Base-by-base conservation (phyloP, 2,329 filamentous ascomycete species). In the Aurifilum marmelostoma region DNA sequence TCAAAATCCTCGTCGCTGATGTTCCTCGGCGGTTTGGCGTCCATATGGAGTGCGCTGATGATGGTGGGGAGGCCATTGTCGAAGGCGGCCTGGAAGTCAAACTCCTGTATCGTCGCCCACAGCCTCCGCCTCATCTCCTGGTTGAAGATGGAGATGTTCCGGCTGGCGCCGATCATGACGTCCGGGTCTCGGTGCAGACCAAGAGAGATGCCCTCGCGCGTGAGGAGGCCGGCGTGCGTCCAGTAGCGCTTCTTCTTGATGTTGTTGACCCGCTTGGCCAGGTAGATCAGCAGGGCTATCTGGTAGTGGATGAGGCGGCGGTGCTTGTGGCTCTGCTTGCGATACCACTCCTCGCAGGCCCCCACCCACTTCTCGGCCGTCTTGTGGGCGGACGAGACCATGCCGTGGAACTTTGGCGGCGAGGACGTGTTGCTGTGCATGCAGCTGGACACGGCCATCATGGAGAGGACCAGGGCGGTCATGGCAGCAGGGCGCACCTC, bases 211-310 rank as follows among this genome's bases (percentile, higher is more conserved):
- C 84, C 86, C 65, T 89, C 85, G 62, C 87, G 85, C 18, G 88
- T 83, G 67, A 89, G 79, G 6, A 83, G 80, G 0, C 87, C 86
- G 0, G 87, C 81, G 52, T 83, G 81, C 21, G 85, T 87, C 87
- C 87, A 89, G 76, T 87, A 89, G 16, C 86, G 82, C 81, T 89
- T 89, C 82, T 89, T 89, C 80, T 89, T 88, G 72, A 89, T 84
- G 2, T 84, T 86, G 77, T 89, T 89, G 72, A 89, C 84, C 39
- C 85, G 81, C 80, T 89, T 89, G 58, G 85, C 86, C 2, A 89
- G 82, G 72, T 88, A 89, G n/a, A 87, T 74, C 41, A 89, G 78
- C 72, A 87, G 89, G 16, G 83, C 81, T 21, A 89, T 83, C 75
- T 89, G 87, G 75, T 88, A 89, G 75, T 89, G 86, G 18, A 89